Conservation (phyloP, 345 rosid species). For the Syzygium aqueum region DNA sequence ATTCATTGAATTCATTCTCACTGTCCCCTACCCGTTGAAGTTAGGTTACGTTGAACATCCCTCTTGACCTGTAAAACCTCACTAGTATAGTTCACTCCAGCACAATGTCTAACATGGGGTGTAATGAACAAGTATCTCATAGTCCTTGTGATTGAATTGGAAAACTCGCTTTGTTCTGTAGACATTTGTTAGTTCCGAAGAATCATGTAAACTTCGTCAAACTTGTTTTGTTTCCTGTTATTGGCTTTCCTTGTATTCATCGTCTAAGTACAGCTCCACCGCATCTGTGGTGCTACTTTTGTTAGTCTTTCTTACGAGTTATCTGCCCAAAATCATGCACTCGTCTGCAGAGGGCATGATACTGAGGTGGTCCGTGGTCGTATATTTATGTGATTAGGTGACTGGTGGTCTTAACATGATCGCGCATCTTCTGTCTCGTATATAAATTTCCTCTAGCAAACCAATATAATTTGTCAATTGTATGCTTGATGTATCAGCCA, state of each 20-base stretch:
- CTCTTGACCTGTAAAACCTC: not conserved
- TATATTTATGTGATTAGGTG: not conserved
- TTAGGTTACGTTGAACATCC: not conserved
- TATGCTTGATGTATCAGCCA: not conserved
- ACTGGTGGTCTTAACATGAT: not conserved
- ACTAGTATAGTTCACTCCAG: not conserved
- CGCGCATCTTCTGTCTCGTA: not conserved
- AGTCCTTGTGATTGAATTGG: not conserved
- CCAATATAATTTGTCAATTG: not conserved
- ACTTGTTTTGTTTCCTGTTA: not conserved
- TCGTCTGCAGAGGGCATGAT: not conserved
- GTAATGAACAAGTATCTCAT: not conserved
- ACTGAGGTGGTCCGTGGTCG: not conserved
- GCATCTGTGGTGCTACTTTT: not conserved
- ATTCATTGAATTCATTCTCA: conserved; percentile 20
- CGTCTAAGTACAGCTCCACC: not conserved
- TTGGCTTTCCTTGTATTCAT: not conserved
- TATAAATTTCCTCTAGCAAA: not conserved
- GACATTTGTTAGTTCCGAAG: not conserved
- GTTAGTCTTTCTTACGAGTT: not conserved
- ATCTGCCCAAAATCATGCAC: not conserved
- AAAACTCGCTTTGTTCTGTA: not conserved
- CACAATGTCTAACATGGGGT: not conserved
- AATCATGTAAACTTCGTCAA: not conserved
- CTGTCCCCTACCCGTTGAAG: not conserved